A percentile compares a stretch with the other conserved stretches of the same genome.
Evolutionary conservation across 768 basidiomycete species (phyloP).

Genomic region (Clitopilus passeckerianus): DNA sequence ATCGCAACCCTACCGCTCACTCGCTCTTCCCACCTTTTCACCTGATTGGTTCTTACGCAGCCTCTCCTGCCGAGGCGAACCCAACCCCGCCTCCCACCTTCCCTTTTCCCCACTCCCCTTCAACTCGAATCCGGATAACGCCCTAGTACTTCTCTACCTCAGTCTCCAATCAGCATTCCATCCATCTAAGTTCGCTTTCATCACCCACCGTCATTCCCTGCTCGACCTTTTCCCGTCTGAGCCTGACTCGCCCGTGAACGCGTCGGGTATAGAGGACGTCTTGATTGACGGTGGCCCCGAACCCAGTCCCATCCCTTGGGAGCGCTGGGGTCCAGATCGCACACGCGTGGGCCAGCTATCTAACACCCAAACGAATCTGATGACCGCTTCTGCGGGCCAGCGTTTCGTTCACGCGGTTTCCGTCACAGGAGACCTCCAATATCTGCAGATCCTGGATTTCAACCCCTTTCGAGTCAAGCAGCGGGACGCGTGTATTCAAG

Average conservation of each 20-base stretch:
- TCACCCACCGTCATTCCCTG: constrained; percentile 6
- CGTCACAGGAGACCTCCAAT: background rate
- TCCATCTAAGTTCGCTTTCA: constrained; percentile 3
- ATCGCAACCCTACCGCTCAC: background rate
- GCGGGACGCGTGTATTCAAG: background rate
- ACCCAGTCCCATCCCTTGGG: constrained; percentile 5
- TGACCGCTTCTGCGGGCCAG: constrained; percentile 18
- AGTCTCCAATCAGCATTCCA: background rate
- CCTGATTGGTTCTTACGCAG: background rate
- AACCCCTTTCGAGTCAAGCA: constrained; percentile 1
- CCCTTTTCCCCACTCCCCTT: constrained; percentile 3
- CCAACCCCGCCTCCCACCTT: constrained; percentile 5
- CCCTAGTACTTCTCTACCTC: constrained; percentile 9
- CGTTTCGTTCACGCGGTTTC: constrained; percentile 10
- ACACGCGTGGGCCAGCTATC: constrained; percentile 13
- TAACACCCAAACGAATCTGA: constrained; percentile 8
- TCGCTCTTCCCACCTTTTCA: background rate
- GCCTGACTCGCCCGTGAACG: background rate
- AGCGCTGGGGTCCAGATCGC: constrained; percentile 14
- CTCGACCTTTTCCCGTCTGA: constrained; percentile 2
- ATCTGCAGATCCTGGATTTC: constrained; percentile 3
- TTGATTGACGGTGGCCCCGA: no score
- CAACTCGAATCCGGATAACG: constrained; percentile 2
- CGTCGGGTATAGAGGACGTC: background rate
- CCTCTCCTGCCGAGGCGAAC: constrained; percentile 9